These are phyloP conservation scores for Dacryopinax spathularia DNA, from an alignment of 768 basidiomycete species.

Conservation along the genomic window DNA sequence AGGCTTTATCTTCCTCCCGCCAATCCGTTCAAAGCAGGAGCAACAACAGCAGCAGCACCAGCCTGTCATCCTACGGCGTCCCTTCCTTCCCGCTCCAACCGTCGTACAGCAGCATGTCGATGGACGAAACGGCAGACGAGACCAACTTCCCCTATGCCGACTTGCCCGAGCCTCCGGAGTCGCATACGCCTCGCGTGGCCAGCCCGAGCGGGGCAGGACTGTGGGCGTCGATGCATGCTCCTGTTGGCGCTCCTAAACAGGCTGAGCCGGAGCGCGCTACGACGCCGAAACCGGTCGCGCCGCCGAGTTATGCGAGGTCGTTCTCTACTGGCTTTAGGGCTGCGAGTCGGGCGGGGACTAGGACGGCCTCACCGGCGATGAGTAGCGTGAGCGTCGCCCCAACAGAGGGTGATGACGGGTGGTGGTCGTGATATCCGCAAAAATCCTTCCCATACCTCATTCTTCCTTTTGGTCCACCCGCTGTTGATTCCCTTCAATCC, in stretches of 20 bases:
- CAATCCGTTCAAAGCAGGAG: background rate
- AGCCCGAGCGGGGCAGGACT: slow-evolving; percentile 6
- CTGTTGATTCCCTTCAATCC: background rate
- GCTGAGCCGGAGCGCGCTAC: background rate
- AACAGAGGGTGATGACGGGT: slow-evolving; percentile 59
- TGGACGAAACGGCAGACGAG: background rate
- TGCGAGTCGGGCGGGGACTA: background rate
- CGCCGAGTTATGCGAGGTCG: background rate
- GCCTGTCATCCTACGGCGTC: background rate
- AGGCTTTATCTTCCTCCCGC: background rate
- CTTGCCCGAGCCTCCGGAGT: background rate
- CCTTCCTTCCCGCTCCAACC: background rate
- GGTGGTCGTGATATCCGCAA: slow-evolving; percentile 44
- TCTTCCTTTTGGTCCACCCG: background rate
- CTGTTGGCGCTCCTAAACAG: background rate
- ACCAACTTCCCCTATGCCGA: background rate
- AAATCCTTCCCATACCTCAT: background rate
- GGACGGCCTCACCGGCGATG: slow-evolving; percentile 53
- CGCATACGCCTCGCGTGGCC: background rate
- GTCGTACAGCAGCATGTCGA: background rate
- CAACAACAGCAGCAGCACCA: background rate
- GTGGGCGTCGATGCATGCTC: slow-evolving; percentile 9
- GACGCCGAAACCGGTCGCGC: background rate
- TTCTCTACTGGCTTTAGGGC: background rate
- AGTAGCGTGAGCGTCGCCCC: slow-evolving; percentile 61